These are phyloP conservation scores for Volvox carteri DNA, from an alignment of 163 green algal genomes.

Conservation along the genomic window DNA sequence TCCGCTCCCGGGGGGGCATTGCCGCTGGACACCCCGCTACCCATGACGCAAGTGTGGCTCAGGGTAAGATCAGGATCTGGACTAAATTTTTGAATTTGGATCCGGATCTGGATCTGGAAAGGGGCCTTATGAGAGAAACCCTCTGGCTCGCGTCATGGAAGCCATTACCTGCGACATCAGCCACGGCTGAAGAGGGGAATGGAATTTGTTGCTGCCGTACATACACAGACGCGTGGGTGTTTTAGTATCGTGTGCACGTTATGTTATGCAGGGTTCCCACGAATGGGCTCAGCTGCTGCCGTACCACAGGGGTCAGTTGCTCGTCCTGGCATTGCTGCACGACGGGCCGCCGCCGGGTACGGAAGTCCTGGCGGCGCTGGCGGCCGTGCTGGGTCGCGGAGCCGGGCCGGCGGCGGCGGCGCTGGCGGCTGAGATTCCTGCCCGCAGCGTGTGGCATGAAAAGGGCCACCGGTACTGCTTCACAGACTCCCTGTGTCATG, in stretches of 20 bases:
- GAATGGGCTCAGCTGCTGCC: conserved; percentile 56
- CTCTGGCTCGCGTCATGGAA: too few species aligned
- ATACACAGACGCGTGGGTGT: too few species aligned
- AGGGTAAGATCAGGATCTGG: conserved; percentile 28
- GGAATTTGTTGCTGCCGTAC: too few species aligned
- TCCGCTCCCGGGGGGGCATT: conserved; percentile 1
- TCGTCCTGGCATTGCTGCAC: conserved; percentile 51
- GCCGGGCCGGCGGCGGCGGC: conserved; percentile 40
- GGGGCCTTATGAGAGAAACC: too few species aligned
- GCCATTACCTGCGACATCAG: too few species aligned
- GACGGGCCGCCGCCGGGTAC: conserved; percentile 39
- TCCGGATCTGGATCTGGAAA: too few species aligned
- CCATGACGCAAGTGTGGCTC: conserved; percentile 46
- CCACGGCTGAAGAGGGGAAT: too few species aligned
- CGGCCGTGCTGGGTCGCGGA: conserved; percentile 39
- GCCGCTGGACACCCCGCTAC: conserved; percentile 17
- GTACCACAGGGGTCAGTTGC: conserved; percentile 52
- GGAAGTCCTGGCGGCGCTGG: conserved; percentile 48
- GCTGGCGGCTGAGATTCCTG: conserved; percentile 47
- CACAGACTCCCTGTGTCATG: conserved; percentile 32
- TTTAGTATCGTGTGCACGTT: too few species aligned
- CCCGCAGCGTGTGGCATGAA: conserved; percentile 36
- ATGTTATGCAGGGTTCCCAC: conserved; percentile 43
- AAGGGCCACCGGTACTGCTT: conserved; percentile 53
- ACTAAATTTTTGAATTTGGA: too few species aligned